phyloP scores from a whole-genome alignment of 2,329 filamentous ascomycete species.

The Penicillium glabrum region DNA sequence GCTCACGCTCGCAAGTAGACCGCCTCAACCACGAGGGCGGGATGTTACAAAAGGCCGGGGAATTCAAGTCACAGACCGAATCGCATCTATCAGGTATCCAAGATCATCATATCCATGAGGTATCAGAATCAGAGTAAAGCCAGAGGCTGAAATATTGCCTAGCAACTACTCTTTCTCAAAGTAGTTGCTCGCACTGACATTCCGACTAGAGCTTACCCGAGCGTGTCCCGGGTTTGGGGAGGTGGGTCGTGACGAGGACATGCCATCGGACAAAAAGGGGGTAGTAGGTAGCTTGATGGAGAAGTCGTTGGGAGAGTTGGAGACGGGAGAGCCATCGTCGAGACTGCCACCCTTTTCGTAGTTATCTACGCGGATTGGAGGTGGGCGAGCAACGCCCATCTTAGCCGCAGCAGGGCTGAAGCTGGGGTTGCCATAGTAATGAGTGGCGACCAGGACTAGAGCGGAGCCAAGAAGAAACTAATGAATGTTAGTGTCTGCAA shows the following conservation, averaged over 20 bases:
- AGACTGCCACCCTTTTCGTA: slow-evolving; percentile 74
- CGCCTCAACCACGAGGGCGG: slow-evolving; percentile 1
- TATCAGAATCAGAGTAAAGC: not conserved
- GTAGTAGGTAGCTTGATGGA: slow-evolving; percentile 48
- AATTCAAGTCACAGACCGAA: slow-evolving; percentile 4
- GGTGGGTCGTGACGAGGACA: slow-evolving; percentile 55
- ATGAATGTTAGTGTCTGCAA: slow-evolving; percentile 8
- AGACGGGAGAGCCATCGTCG: slow-evolving; percentile 25
- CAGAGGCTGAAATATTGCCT: not conserved
- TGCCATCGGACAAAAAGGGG: slow-evolving; percentile 48
- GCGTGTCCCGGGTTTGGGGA: slow-evolving; percentile 52
- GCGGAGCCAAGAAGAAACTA: slow-evolving; percentile 81
- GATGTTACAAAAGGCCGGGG: slow-evolving; percentile 3
- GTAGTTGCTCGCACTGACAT: slow-evolving; percentile 34
- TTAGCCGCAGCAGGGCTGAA: slow-evolving; percentile 20
- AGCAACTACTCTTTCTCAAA: slow-evolving; percentile 35
- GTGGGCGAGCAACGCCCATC: slow-evolving; percentile 54
- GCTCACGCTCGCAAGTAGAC: slow-evolving; percentile 5
- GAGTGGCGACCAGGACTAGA: slow-evolving; percentile 78
- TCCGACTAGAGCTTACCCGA: slow-evolving; percentile 41
- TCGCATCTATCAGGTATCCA: slow-evolving; percentile 19
- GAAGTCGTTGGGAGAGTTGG: slow-evolving; percentile 42
- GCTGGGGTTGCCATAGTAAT: slow-evolving; percentile 70
- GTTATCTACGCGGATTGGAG: slow-evolving; percentile 59
- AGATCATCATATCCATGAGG: slow-evolving; percentile 8